Evolutionary conservation across 805 yeast species (phyloP), one percentile per base, ranked within the genome.

Genomic region (Pichia exigua): DNA sequence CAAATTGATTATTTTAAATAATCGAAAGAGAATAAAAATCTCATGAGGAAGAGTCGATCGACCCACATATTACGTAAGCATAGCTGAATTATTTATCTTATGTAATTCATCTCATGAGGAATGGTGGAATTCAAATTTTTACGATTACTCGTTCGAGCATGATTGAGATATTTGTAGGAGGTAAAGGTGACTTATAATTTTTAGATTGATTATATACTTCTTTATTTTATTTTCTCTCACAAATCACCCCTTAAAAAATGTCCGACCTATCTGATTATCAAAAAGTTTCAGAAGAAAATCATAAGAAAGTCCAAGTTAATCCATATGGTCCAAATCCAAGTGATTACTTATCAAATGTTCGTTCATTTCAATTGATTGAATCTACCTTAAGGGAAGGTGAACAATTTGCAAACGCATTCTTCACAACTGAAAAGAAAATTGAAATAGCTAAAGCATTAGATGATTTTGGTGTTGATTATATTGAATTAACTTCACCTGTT

Each of bases 361-460:
- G 85, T 58, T 82, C 79, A 59, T 92, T 91, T 73, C 90, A 92
- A 76, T 70, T 92, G 64, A 92, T 92, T 65, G 99, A 92, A 74
- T 87, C 96, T 38, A 92, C 99, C 5, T 77, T 92, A 53, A 82
- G 99, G 75, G 99, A 92, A 73, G 99, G 99, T 69, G 99, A 92
- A 73, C 99, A 92, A 72, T 92, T 92, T 67, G 97, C 98, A 65
- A 92, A 92, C 66, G 96, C 99, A 4, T 94, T 92, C 72, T 92
- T 92, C 76, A 74, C 82, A 61, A 87, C 96, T 20, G 98, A 88
- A 67, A 92, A 87, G 76, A 92, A 92, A 75, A 89, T 92, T 59
- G 96, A 91, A 72, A 92, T 92, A 58, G 99, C 99, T 63, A 90
- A 83, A 75, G 98, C 98, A 5, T 75, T 92, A 54, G 97, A 92